These are phyloP conservation scores for Macrolepiota dolichaula DNA, from an alignment of 768 basidiomycete species.

Conservation along the genomic window DNA sequence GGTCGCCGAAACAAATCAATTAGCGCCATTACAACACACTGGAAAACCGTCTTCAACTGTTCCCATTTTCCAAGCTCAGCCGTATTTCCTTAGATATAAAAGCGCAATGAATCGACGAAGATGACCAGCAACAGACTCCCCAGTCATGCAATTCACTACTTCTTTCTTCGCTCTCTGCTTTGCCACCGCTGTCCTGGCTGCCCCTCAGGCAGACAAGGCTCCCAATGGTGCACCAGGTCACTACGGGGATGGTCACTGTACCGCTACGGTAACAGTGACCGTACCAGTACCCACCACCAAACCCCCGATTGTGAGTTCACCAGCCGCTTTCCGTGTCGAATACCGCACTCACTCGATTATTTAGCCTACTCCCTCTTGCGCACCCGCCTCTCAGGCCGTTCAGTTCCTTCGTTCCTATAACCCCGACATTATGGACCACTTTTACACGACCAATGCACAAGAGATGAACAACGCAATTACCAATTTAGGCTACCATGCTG, in stretches of 20 bases:
- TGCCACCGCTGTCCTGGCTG: not conserved
- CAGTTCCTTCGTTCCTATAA: not conserved
- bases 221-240: not conserved
- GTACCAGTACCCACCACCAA: too few relatives aligned
- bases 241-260: too few relatives aligned
- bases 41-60: not conserved
- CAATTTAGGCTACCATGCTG: not conserved
- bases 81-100: not conserved
- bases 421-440: slow-evolving; percentile 2
- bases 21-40: not conserved
- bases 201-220: not conserved
- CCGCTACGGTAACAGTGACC: too few relatives aligned
- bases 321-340: not conserved
- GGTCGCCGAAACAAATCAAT: not conserved
- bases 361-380: not conserved
- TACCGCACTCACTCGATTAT: not conserved
- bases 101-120: not conserved
- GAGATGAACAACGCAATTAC: slow-evolving; percentile 1
- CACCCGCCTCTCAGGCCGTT: not conserved
- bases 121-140: not conserved
- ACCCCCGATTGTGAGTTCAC: too few relatives aligned
- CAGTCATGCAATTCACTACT: not conserved
- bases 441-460: slow-evolving; percentile 9
- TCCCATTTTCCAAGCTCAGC: not conserved
- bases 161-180: not conserved